Conservation (phyloP, 371 early-diverging fungal genomes). For the Mortierella sp. region DNA sequence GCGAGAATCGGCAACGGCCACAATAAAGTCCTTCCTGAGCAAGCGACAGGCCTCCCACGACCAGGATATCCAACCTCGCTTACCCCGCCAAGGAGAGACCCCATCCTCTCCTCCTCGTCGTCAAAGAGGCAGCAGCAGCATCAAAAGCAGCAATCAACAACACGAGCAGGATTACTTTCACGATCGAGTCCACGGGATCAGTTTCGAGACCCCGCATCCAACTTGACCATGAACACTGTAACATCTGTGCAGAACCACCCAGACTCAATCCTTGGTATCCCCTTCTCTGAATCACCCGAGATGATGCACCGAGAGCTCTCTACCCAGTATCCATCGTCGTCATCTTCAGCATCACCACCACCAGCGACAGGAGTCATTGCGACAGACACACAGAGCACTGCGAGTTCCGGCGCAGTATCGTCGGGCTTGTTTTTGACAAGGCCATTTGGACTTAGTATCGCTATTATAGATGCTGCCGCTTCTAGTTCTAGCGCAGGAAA, state of each 20-base stretch:
- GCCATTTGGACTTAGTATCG: not conserved
- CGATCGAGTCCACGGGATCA: not conserved
- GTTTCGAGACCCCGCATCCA: slow-evolving; percentile 5
- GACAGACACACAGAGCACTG: not conserved
- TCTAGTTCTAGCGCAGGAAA: too few species aligned
- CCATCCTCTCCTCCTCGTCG: not conserved
- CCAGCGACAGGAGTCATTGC: not conserved
- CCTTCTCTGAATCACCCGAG: slow-evolving; percentile 48
- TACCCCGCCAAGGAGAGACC: slow-evolving; percentile 11
- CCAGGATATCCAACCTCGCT: not conserved
- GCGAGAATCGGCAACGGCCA: not conserved
- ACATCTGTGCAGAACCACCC: slow-evolving; percentile 38
- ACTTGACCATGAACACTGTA: slow-evolving; percentile 26
- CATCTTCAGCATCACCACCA: not conserved
- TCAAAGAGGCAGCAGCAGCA: not conserved
- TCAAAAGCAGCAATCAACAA: not conserved
- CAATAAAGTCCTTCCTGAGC: not conserved
- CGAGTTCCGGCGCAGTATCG: not conserved
- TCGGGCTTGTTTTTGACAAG: slow-evolving; percentile 14
- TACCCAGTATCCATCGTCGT: not conserved
- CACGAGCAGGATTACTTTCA: not conserved
- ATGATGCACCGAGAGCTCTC: slow-evolving; percentile 31
- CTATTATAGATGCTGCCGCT: not conserved
- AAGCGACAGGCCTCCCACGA: not conserved
- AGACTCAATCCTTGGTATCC: slow-evolving; percentile 43